Base-by-base conservation (phyloP, 208 protist species). In the Acanthamoeba sp. region DNA sequence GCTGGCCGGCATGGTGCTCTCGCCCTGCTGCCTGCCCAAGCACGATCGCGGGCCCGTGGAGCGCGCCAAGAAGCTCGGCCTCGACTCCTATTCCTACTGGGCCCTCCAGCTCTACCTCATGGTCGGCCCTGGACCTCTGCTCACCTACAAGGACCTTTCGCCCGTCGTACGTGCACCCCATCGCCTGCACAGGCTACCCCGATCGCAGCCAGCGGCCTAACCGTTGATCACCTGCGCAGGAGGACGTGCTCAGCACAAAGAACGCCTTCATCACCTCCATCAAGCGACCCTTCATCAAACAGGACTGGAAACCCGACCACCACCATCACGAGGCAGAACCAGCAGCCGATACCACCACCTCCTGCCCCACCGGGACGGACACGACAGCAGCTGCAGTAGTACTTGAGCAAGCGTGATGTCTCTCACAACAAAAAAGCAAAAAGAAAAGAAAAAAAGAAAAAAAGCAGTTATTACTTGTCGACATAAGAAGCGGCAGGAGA, bases 51-150 rank as follows among this genome's bases (percentile, higher is more conserved):
- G 14, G 22, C 50, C 52, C 29, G 45, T 89, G 42, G 80, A 55
- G 50, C 45, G 80, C n/a, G 80, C 80, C 29, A 89, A 64, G 80
- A 89, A 89, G 48, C 34, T 89, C 18, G 80, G 80, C 12, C 32
- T 89, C 2, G 80, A 89, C 27, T 89, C 80, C 32, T 89, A 89
- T 24, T 66, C 80, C 22, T 89, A 89, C 80, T 89, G 80, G 80
- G 52, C 80, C 16, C 80, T 89, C 29, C 80, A 89, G 45, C 80
- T 89, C 36, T 64, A 89, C 45, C 45, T 89, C 18, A 89, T 89
- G 80, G 80, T 89, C 29, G 45, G 80, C 45, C 80, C 45, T 6
- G 52, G 52, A 16, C 52, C 80, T 45, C 36, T 80, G 27, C 36
- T 80, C 36, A 80, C 71, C 80, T 62, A 66, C 45, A 89, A 89